Conservation (phyloP, 78 protist species). For the Ministeria vibrans region DNA sequence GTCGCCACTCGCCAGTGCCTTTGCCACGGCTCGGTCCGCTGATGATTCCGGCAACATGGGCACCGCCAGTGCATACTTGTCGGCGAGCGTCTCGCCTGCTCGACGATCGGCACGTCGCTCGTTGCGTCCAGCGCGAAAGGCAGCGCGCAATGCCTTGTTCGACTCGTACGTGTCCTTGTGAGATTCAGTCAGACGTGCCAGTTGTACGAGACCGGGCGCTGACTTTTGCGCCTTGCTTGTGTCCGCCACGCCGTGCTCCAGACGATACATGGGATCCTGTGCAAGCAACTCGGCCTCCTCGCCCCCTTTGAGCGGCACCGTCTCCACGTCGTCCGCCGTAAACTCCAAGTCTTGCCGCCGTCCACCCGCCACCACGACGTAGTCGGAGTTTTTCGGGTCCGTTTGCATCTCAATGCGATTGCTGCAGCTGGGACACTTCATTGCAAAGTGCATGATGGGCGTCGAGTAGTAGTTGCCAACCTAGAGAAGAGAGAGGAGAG, state of each 20-base stretch:
- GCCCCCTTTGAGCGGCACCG: background rate
- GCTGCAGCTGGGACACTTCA: slow-evolving; percentile 38
- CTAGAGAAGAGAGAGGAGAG: too few relatives aligned
- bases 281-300: slow-evolving; percentile 4
- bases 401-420: slow-evolving; percentile 25
- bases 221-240: background rate
- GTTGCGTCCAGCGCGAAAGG: too few relatives aligned
- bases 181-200: too few relatives aligned
- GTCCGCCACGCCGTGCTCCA: slow-evolving; percentile 18
- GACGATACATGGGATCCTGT: slow-evolving; percentile 13
- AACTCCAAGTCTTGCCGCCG: background rate
- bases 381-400: slow-evolving; percentile 34
- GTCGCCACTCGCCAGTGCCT: too few relatives aligned
- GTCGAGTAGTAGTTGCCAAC: slow-evolving; percentile 43
- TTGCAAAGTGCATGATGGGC: slow-evolving; percentile 19
- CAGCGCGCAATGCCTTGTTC: too few relatives aligned
- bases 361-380: slow-evolving; percentile 4
- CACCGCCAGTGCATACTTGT: too few relatives aligned
- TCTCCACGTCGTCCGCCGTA: background rate
- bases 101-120: too few relatives aligned
- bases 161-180: too few relatives aligned
- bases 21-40: too few relatives aligned
- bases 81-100: too few relatives aligned
- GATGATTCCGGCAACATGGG: too few relatives aligned
- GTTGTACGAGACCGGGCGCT: too few relatives aligned